Evolutionary conservation across 257 asterid species (phyloP), one percentile per base, ranked within the genome.

Genomic region (Solanum pinnatisectum): DNA sequence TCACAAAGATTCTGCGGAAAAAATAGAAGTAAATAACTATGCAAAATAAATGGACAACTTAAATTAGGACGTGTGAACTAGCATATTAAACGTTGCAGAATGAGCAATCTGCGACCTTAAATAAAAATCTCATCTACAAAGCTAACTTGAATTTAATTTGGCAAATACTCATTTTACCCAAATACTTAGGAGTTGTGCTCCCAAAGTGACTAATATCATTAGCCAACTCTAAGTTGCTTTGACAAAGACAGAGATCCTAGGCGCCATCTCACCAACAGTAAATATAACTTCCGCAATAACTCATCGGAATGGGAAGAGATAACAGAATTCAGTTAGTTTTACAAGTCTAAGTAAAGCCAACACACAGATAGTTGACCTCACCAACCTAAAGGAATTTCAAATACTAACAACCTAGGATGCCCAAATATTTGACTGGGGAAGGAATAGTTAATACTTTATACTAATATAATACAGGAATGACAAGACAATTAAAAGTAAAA

Each of bases 1-100:
- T 94, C 97, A 84, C 98, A 95, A 12, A 94, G 89, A 88, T 91
- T 91, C 99, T 95, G 98, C 98, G 90, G 25, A 46, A 74, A 59
- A 22, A 4, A 33, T 49, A 72, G 70, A 20, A 65, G 42, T 9
- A 46, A 46, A 81, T 81, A 44, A 27, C 67, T 44, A n/a, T 3
- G 40, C 15, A 8, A n/a, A 84, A 74, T 78, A 84, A 56, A 87
- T 79, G 63, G 7, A 27, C 9, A 27, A 44, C 10, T 27, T 44
- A 27, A 44, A 27, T 81, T 27, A 79, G 42, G 68, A 77, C 12
- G 35, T 0, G 35, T 77, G 23, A n/a, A 40, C 35, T 77, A 77
- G 84, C 60, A 13, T 39, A n/a, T 77, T 13, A 13, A 13, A 39
- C 12, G 30, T 39, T 40, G 23, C 59, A 39, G 84, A 40, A 77